These are phyloP conservation scores for Sporothrix brunneoviolacea DNA, from an alignment of 2,329 filamentous ascomycete genomes.

Conservation along the genomic window DNA sequence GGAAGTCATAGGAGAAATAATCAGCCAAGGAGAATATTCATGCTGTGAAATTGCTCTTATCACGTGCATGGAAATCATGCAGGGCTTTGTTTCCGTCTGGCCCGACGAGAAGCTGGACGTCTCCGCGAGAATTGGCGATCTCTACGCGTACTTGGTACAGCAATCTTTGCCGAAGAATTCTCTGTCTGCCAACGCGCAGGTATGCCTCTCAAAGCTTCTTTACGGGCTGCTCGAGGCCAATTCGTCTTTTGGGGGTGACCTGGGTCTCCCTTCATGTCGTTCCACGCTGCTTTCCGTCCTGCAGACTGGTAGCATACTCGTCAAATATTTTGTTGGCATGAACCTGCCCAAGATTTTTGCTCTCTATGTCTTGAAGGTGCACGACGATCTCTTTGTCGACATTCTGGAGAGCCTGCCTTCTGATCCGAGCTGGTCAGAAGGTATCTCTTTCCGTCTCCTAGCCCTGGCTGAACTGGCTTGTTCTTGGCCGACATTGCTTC, in stretches of 20 bases:
- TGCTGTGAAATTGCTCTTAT: constrained; percentile 68
- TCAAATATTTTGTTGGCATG: constrained; percentile 70
- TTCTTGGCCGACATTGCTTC: constrained; percentile 76
- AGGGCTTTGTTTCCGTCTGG: constrained; percentile 59
- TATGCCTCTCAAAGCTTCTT: constrained; percentile 60
- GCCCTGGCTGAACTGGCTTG: constrained; percentile 72
- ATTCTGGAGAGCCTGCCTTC: constrained; percentile 72
- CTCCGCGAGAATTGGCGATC: constrained; percentile 59
- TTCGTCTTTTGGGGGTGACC: constrained; percentile 57
- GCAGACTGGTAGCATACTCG: constrained; percentile 54
- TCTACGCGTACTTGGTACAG: constrained; percentile 73
- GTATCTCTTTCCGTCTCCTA: constrained; percentile 76
- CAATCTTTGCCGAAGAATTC: constrained; percentile 59
- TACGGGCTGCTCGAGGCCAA: constrained; percentile 61
- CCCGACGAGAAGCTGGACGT: constrained; percentile 51
- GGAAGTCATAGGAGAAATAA: constrained; percentile 43
- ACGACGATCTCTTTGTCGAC: constrained; percentile 79
- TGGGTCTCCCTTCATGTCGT: constrained; percentile 52
- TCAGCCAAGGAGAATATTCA: constrained; percentile 54
- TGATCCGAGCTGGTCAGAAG: constrained; percentile 65
- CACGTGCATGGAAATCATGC: constrained; percentile 61
- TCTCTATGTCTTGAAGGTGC: constrained; percentile 72
- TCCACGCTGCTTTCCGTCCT: constrained; percentile 72
- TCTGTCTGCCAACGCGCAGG: constrained; percentile 63
- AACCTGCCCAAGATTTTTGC: constrained; percentile 69